These are phyloP conservation scores for Candida insectorum DNA, from an alignment of 805 yeast species.

Conservation along the genomic window DNA sequence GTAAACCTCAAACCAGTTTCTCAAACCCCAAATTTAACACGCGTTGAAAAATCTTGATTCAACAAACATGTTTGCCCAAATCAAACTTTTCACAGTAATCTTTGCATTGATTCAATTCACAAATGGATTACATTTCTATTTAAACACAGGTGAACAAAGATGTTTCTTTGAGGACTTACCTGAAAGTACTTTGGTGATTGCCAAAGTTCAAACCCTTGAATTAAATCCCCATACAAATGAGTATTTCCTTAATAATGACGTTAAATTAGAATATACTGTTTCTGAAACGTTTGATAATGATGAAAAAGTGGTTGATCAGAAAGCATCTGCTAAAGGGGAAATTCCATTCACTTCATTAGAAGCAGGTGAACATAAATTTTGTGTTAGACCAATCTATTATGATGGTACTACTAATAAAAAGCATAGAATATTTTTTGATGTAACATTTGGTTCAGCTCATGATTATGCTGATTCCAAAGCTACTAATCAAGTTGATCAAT, in stretches of 20 bases:
- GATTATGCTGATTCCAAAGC: constrained; percentile 62
- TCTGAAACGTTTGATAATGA: constrained; percentile 67
- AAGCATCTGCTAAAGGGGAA: constrained; percentile 56
- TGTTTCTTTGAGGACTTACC: constrained; percentile 86
- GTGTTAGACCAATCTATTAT: constrained; percentile 59
- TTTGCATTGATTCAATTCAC: constrained; percentile 15
- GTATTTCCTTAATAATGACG: constrained; percentile 50
- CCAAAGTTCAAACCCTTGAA: constrained; percentile 67
- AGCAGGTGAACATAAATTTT: constrained; percentile 80
- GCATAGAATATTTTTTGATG: constrained; percentile 72
- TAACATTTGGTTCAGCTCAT: constrained; percentile 62
- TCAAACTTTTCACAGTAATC: constrained; percentile 5
- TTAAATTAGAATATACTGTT: constrained; percentile 61
- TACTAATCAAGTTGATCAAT: constrained; percentile 47
- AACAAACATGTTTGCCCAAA: constrained; percentile 2
- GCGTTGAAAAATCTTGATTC: constrained; percentile 5
- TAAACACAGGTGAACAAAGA: constrained; percentile 68
- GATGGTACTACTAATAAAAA: constrained; percentile 56
- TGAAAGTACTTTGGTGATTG: constrained; percentile 75
- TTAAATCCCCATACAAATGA: constrained; percentile 44
- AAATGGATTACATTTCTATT: constrained; percentile 70
- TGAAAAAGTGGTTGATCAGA: constrained; percentile 73
- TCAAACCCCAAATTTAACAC: constrained; percentile 1
- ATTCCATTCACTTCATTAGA: constrained; percentile 81
- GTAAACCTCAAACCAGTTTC: too few species aligned